A percentile compares a stretch with the other conserved stretches of the same genome.
Conservation (phyloP, 768 basidiomycete species). For the Chalciporus pseudorubinellus region DNA sequence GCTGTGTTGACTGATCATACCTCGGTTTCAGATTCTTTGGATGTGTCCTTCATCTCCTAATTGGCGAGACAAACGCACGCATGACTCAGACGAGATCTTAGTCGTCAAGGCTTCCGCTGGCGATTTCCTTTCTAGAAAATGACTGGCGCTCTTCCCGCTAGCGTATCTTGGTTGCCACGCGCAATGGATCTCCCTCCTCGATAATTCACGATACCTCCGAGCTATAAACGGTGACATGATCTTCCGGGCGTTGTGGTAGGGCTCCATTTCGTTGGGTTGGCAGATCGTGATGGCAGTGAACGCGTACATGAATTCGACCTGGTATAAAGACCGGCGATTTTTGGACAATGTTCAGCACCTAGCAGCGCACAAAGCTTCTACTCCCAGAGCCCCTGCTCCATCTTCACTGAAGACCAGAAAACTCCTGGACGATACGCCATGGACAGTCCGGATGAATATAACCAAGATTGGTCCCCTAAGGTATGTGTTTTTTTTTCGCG, state of each 20-base stretch:
- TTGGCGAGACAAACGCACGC: too few relatives aligned
- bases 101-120: too few relatives aligned
- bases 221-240: neutral
- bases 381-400: neutral
- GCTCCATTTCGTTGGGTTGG: neutral
- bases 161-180: too few relatives aligned
- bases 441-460: neutral
- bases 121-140: too few relatives aligned
- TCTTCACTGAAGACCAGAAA: neutral
- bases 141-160: too few relatives aligned
- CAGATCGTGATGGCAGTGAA: neutral
- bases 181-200: too few relatives aligned
- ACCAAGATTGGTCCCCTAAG: neutral
- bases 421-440: neutral
- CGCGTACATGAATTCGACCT: neutral
- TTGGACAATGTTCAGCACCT: neutral
- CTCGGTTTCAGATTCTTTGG: too few relatives aligned
- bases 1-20: too few relatives aligned
- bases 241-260: neutral
- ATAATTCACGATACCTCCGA: neutral
- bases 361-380: neutral
- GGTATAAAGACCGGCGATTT: neutral
- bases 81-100: too few relatives aligned
- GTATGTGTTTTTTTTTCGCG: slow-evolving; percentile 1
- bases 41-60: too few relatives aligned